Conservation (phyloP, 1,284 basidiomycete species). For the Naganishia liquefaciens region DNA sequence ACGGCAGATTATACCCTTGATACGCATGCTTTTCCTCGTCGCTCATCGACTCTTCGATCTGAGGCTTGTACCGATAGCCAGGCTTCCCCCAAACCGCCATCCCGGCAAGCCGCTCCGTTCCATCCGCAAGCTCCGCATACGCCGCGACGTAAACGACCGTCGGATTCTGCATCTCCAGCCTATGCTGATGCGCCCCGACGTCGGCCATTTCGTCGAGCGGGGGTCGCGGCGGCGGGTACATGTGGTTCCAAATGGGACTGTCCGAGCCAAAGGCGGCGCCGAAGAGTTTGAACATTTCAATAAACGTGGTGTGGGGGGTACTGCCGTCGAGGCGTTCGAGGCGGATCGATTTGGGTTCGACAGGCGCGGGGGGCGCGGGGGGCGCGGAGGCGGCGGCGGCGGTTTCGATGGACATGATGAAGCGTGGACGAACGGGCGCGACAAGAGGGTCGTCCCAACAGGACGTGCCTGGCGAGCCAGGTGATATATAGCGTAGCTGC, state of each 20-base stretch:
- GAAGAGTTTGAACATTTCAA: constrained; percentile 10
- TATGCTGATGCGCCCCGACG: constrained; percentile 4
- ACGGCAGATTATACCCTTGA: constrained; percentile 22
- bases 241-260: constrained; percentile 14
- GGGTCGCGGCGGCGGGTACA: constrained; percentile 17
- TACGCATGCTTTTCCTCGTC: constrained; percentile 22
- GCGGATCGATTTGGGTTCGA: constrained; percentile 8
- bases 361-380: too few species aligned
- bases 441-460: too few species aligned
- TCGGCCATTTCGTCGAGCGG: constrained; percentile 1
- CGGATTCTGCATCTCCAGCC: background rate
- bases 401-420: constrained; percentile 1
- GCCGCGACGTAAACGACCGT: constrained; percentile 1
- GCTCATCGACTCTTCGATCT: constrained; percentile 6
- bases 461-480: background rate
- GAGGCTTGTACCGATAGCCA: constrained; percentile 9
- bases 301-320: constrained; percentile 4
- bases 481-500: background rate
- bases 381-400: background rate
- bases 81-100: constrained; percentile 22
- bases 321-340: constrained; percentile 14
- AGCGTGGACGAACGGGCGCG: background rate
- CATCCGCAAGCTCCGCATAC: background rate
- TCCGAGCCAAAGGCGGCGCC: constrained; percentile 7
- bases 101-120: constrained; percentile 3